A percentile compares a stretch with the other conserved stretches of the same genome.
Conservation (phyloP, 495 filamentous ascomycete genomes). For the Hypoxylon fragiforme region DNA sequence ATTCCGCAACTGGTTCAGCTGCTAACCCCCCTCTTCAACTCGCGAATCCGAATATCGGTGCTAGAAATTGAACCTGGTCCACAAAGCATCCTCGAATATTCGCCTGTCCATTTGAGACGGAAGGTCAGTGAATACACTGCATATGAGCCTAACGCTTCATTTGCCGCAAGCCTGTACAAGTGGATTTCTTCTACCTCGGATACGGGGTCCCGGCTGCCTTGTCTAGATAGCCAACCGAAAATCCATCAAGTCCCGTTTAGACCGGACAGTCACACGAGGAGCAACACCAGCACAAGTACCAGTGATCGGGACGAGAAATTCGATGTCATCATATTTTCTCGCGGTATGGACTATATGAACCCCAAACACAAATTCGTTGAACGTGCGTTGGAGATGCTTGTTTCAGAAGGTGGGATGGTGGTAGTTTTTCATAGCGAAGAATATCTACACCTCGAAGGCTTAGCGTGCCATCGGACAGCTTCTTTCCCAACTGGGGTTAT, state of each 20-base stretch:
- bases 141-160: conserved; percentile 60
- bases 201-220: conserved; percentile 51
- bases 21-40: conserved; percentile 52
- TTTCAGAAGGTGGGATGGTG: conserved; percentile 53
- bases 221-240: conserved; percentile 46
- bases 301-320: conserved; percentile 47
- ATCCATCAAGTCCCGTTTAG: conserved; percentile 54
- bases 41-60: conserved; percentile 53
- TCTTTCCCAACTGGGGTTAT: conserved; percentile 56
- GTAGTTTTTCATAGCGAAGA: conserved; percentile 60
- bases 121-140: conserved; percentile 58
- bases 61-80: conserved; percentile 66
- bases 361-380: conserved; percentile 53
- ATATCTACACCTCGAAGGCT: conserved; percentile 48
- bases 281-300: conserved; percentile 33
- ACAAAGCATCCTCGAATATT: conserved; percentile 57
- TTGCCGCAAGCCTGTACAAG: conserved; percentile 52
- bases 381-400: conserved; percentile 55
- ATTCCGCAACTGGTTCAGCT: conserved; percentile 58
- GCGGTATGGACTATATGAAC: conserved; percentile 67
- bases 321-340: conserved; percentile 64
- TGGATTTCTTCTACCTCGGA: conserved; percentile 47
- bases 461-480: conserved; percentile 56
- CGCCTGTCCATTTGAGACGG: conserved; percentile 49
- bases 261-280: conserved; percentile 36